Conservation (phyloP, 208 protist species). For the Tritrichomonas musculus region DNA sequence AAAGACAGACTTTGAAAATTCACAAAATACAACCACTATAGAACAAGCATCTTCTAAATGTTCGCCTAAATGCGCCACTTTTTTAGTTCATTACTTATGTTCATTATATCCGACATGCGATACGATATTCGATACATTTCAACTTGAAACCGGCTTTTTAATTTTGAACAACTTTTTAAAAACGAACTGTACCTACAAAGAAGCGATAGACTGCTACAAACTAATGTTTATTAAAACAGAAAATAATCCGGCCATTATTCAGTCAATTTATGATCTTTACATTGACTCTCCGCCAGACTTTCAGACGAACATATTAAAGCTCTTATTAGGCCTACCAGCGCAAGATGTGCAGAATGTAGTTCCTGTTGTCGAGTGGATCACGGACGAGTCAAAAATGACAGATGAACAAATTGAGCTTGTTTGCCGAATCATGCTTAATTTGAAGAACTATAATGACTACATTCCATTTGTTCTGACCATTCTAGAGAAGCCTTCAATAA, state of each 20-base stretch:
- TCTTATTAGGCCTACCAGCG: background rate
- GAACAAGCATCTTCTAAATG: background rate
- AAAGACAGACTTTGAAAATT: no score
- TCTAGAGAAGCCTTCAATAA: background rate
- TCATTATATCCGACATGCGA: background rate
- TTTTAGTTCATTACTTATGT: background rate
- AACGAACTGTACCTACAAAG: background rate
- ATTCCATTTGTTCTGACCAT: background rate
- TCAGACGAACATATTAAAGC: background rate
- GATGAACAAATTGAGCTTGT: background rate
- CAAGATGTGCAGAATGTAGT: no score
- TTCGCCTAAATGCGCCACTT: background rate
- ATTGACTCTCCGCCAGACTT: background rate
- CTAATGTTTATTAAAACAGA: background rate
- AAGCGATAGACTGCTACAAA: background rate
- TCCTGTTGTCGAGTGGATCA: no score
- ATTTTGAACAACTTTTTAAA: background rate
- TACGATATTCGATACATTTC: background rate
- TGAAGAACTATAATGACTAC: background rate
- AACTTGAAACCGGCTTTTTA: background rate
- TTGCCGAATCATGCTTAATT: background rate
- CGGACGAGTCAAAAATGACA: background rate
- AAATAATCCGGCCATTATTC: background rate
- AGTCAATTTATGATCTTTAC: background rate
- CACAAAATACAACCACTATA: no score